phyloP scores from a whole-genome alignment of 768 basidiomycete genomes.

The Tylopilus subfusipes region DNA sequence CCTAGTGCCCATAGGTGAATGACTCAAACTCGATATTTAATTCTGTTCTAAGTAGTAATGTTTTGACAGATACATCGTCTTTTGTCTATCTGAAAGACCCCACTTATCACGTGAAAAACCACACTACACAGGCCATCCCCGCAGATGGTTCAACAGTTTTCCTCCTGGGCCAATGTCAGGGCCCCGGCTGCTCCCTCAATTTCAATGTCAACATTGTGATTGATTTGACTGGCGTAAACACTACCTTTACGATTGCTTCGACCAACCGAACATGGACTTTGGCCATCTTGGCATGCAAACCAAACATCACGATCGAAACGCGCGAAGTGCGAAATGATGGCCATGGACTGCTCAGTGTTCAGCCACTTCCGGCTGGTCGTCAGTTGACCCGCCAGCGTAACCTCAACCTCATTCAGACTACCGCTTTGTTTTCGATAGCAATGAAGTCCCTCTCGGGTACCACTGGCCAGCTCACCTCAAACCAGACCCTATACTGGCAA shows the following conservation, averaged over 20 bases:
- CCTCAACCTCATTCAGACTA: slow-evolving; percentile 23
- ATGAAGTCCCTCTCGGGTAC: slow-evolving; percentile 5
- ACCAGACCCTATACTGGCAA: background rate
- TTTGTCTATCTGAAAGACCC: slow-evolving; percentile 12
- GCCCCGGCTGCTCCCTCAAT: slow-evolving; percentile 15
- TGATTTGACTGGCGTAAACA: slow-evolving; percentile 13
- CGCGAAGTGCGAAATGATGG: slow-evolving; percentile 26
- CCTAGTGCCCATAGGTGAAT: slow-evolving; percentile 9
- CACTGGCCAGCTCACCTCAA: slow-evolving; percentile 1
- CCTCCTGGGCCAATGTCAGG: slow-evolving; percentile 20
- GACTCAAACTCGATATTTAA: background rate
- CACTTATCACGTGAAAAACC: slow-evolving; percentile 12
- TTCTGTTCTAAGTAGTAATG: background rate
- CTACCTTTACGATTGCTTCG: slow-evolving; percentile 9
- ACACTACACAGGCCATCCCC: slow-evolving; percentile 15
- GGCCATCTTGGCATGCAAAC: slow-evolving; percentile 20
- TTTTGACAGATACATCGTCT: background rate
- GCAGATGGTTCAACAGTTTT: slow-evolving; percentile 25
- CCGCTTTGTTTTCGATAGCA: slow-evolving; percentile 21
- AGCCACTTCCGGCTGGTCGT: slow-evolving; percentile 6
- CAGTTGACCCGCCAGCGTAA: slow-evolving; percentile 22
- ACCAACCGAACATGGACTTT: slow-evolving; percentile 21
- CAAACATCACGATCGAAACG: slow-evolving; percentile 25
- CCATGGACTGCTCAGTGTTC: slow-evolving; percentile 18
- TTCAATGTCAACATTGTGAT: background rate